phyloP scores from a whole-genome alignment of 2,329 filamentous ascomycete genomes.

The Cladosporium sp. region DNA sequence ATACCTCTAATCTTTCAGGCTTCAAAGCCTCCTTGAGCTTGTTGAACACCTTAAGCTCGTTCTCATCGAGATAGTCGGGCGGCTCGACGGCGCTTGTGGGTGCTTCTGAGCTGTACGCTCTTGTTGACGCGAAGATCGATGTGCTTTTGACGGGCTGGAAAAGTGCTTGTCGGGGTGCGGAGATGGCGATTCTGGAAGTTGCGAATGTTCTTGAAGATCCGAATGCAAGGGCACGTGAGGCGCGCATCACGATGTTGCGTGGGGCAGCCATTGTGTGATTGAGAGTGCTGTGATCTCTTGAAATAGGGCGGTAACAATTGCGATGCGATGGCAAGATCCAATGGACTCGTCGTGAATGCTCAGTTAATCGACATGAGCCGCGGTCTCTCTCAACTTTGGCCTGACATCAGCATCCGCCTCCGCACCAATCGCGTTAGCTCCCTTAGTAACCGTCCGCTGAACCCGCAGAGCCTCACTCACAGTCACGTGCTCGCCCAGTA shows the following conservation, averaged over 20 bases:
- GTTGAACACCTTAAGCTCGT: conserved; percentile 50
- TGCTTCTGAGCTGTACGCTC: conserved; percentile 9
- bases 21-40: conserved; percentile 45
- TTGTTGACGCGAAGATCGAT: background rate
- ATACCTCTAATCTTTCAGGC: conserved; percentile 49
- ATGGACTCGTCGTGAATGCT: background rate
- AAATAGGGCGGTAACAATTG: background rate
- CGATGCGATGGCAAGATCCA: background rate
- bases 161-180: background rate
- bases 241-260: conserved; percentile 13
- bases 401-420: conserved; percentile 8
- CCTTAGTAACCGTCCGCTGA: conserved; percentile 6
- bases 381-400: conserved; percentile 4
- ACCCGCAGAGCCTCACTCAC: conserved; percentile 13
- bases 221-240: conserved; percentile 1
- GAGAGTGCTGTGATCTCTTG: background rate
- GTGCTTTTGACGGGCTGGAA: background rate
- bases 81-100: conserved; percentile 33
- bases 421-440: conserved; percentile 18
- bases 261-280: background rate
- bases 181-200: background rate
- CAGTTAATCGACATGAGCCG: background rate
- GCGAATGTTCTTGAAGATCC: conserved; percentile 6
- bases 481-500: background rate
- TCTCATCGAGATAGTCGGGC: conserved; percentile 49